phyloP scores from a whole-genome alignment of 1,284 basidiomycete genomes.

The Cryptococcus sp. region DNA sequence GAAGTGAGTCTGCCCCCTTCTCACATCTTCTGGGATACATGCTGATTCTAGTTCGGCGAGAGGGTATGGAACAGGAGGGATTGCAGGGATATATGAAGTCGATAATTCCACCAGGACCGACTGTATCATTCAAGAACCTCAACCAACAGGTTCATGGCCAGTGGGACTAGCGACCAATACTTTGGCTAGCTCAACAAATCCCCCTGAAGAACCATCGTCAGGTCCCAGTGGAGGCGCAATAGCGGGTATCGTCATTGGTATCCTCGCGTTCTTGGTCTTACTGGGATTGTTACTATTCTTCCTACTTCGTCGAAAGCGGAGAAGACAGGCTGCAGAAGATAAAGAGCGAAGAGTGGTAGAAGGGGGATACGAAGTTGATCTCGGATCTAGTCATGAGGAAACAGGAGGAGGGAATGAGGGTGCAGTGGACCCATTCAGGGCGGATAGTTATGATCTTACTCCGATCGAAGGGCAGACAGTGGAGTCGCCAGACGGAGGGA shows the following conservation, averaged over 20 bases:
- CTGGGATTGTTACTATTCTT: constrained; percentile 14
- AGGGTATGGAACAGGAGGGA: constrained; percentile 29
- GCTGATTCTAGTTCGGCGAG: constrained; percentile 10
- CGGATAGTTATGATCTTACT: not conserved
- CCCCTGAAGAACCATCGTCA: not conserved
- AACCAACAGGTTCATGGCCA: constrained; percentile 27
- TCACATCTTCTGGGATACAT: not conserved
- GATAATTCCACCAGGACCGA: constrained; percentile 2
- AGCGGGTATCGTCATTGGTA: constrained; percentile 27
- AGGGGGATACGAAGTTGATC: constrained; percentile 5
- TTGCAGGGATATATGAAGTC: constrained; percentile 30
- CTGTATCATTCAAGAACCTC: constrained; percentile 9
- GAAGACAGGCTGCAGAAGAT: constrained; percentile 4
- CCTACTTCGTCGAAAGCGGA: constrained; percentile 18
- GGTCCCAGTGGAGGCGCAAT: constrained; percentile 20
- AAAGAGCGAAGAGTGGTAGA: not conserved
- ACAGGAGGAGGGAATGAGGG: not conserved
- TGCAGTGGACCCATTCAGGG: constrained; percentile 19
- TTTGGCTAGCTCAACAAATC: not conserved
- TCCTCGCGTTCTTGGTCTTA: constrained; percentile 14
- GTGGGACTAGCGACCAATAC: not conserved
- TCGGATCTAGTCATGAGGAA: constrained; percentile 8
- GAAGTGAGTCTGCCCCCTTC: constrained; percentile 36
- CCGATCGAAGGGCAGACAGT: too few species aligned
- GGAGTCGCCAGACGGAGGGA: not conserved